phyloP scores from a whole-genome alignment of 768 basidiomycete species.

The Naganishia antarctica region DNA sequence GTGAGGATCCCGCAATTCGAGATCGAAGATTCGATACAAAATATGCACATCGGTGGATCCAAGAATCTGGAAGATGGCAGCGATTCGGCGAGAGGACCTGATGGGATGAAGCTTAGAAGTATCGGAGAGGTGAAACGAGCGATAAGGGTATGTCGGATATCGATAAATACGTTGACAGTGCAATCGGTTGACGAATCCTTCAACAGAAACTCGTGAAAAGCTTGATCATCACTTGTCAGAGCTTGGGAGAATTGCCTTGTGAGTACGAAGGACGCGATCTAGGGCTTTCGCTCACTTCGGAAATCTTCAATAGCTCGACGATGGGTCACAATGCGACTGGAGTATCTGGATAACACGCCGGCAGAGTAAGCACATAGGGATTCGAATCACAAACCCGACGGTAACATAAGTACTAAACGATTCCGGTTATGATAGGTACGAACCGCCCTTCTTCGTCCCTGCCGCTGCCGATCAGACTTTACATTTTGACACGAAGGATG shows the following conservation, averaged over 20 bases:
- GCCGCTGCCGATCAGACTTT: neutral
- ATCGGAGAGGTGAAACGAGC: conserved; percentile 29
- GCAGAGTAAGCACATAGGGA: conserved; percentile 19
- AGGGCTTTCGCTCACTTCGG: neutral
- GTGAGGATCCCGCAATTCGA: conserved; percentile 15
- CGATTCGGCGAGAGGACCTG: neutral
- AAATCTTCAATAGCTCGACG: conserved; percentile 13
- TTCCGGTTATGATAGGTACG: conserved; percentile 20
- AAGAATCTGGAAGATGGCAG: neutral
- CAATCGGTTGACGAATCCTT: too few relatives aligned
- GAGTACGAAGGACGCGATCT: neutral
- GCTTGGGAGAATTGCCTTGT: conserved; percentile 26
- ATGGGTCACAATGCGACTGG: conserved; percentile 26
- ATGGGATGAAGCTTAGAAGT: conserved; percentile 14
- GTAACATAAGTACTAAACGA: too few relatives aligned
- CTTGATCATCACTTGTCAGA: conserved; percentile 27
- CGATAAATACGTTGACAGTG: too few relatives aligned
- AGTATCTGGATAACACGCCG: conserved; percentile 24
- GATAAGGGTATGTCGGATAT: conserved; percentile 26
- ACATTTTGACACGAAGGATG: conserved; percentile 21
- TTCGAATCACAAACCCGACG: neutral
- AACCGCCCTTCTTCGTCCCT: conserved; percentile 27
- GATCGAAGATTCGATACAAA: conserved; percentile 19
- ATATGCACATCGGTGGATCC: conserved; percentile 2
- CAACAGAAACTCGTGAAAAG: conserved; percentile 21